Conservation (phyloP, 352 stramenopile species). For the Stramenopiles sp. region DNA sequence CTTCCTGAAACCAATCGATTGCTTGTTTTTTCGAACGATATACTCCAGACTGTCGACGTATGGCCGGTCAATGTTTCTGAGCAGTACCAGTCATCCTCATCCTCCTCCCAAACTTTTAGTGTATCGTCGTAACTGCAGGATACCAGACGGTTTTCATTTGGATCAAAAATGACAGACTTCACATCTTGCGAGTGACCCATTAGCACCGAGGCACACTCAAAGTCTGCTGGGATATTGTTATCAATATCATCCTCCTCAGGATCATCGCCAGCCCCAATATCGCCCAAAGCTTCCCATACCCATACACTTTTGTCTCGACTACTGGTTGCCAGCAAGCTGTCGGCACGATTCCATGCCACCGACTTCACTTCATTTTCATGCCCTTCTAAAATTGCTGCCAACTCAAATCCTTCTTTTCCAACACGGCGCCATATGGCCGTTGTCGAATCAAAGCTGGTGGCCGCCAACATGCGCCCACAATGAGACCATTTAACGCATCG, state of each 20-base stretch:
- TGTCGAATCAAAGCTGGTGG: constrained; percentile 85
- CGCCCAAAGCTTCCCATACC: constrained; percentile 71
- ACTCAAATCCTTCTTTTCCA: constrained; percentile 56
- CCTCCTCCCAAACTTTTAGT: constrained; percentile 78
- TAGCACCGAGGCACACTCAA: constrained; percentile 89
- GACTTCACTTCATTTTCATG: constrained; percentile 96
- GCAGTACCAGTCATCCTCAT: constrained; percentile 89
- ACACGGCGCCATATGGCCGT: constrained; percentile 68
- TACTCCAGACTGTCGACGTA: constrained; percentile 76
- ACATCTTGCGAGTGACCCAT: constrained; percentile 87
- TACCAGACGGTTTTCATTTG: constrained; percentile 47
- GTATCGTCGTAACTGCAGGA: constrained; percentile 83
- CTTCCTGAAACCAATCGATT: constrained; percentile 57
- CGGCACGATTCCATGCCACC: constrained; percentile 77
- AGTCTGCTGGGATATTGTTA: constrained; percentile 65
- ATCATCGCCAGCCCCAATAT: neutral
- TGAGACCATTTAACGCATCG: constrained; percentile 76
- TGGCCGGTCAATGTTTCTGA: constrained; percentile 70
- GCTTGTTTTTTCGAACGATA: constrained; percentile 51
- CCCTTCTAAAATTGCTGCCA: constrained; percentile 82
- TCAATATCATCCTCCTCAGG: neutral
- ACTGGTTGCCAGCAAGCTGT: constrained; percentile 80
- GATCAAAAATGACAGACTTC: constrained; percentile 81
- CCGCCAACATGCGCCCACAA: constrained; percentile 49
- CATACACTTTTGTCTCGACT: constrained; percentile 95